Evolutionary conservation across 2,329 filamentous ascomycete genomes (phyloP).

Genomic region (Periconia sp.): DNA sequence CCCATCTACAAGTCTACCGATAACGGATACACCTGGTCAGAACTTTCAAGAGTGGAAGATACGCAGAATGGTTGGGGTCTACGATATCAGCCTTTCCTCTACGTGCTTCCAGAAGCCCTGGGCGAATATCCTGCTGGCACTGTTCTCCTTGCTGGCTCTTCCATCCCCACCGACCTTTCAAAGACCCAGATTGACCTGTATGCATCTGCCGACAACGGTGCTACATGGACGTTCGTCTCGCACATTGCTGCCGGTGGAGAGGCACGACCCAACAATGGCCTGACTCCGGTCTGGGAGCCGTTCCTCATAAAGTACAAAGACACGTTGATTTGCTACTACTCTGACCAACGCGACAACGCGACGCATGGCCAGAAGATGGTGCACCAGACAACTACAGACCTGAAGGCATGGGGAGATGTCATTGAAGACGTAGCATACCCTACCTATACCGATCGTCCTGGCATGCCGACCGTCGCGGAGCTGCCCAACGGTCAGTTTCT

Average conservation of each 20-base stretch:
- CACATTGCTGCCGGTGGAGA: constrained; percentile 66
- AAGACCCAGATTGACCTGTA: constrained; percentile 71
- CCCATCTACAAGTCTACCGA: constrained; percentile 52
- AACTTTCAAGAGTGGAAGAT: constrained; percentile 65
- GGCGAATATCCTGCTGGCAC: constrained; percentile 64
- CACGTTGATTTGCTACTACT: constrained; percentile 68
- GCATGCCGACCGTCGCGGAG: constrained; percentile 65
- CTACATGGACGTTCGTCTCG: constrained; percentile 67
- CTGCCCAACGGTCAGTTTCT: constrained; percentile 64
- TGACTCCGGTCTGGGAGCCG: constrained; percentile 73
- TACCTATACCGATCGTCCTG: constrained; percentile 65
- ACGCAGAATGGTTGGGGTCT: constrained; percentile 65
- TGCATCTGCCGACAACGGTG: constrained; percentile 61
- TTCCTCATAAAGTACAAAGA: constrained; percentile 63
- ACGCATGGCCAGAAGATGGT: constrained; percentile 68
- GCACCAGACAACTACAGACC: constrained; percentile 63
- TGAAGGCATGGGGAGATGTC: constrained; percentile 60
- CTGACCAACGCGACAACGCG: constrained; percentile 66
- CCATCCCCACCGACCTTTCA: constrained; percentile 61
- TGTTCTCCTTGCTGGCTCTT: constrained; percentile 63
- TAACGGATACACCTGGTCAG: constrained; percentile 58
- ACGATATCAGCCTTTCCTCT: constrained; percentile 70
- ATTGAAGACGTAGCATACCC: constrained; percentile 65
- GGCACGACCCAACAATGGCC: constrained; percentile 63
- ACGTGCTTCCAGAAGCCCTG: constrained; percentile 61